These are phyloP conservation scores for Fraxinus quadrangulata DNA, from an alignment of 257 asterid species.

Conservation along the genomic window DNA sequence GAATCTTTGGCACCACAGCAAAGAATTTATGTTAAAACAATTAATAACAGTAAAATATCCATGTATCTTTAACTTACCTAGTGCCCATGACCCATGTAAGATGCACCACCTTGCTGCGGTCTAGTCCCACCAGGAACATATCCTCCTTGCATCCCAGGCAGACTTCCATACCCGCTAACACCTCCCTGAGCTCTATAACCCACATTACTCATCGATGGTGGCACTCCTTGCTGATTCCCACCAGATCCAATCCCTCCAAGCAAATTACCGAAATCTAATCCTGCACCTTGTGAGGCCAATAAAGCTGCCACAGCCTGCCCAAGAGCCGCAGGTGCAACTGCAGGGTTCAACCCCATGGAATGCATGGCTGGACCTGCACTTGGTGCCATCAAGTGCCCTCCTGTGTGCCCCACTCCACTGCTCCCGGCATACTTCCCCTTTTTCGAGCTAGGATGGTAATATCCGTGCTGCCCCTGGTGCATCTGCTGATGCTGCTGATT, in stretches of 20 bases:
- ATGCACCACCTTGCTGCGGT: slow-evolving; percentile 92
- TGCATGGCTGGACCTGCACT: slow-evolving; percentile 60
- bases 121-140: slow-evolving; percentile 77
- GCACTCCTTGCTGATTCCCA: slow-evolving; percentile 63
- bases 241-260: slow-evolving; percentile 86
- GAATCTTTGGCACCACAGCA: slow-evolving; percentile 1
- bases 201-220: slow-evolving; percentile 62
- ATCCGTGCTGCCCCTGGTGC: slow-evolving; percentile 49
- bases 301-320: slow-evolving; percentile 95
- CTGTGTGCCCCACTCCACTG: slow-evolving; percentile 49
- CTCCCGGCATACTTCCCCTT: slow-evolving; percentile 77
- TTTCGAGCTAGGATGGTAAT: slow-evolving; percentile 67
- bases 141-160: slow-evolving; percentile 75
- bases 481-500: slow-evolving; percentile 51
- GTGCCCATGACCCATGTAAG: slow-evolving; percentile 85
- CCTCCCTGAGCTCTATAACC: slow-evolving; percentile 76
- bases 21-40: background rate
- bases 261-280: slow-evolving; percentile 79
- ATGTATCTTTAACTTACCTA: slow-evolving; percentile 57
- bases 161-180: slow-evolving; percentile 68
- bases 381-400: slow-evolving; percentile 97
- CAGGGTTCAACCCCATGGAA: slow-evolving; percentile 72
- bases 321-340: slow-evolving; percentile 67
- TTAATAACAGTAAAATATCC: background rate
- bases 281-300: slow-evolving; percentile 80